Percentiles rank a stretch among this genome's conserved stretches.
These are phyloP conservation scores for Epichloe gansuensis DNA, from an alignment of 2,329 filamentous ascomycete species.

Conservation along the genomic window DNA sequence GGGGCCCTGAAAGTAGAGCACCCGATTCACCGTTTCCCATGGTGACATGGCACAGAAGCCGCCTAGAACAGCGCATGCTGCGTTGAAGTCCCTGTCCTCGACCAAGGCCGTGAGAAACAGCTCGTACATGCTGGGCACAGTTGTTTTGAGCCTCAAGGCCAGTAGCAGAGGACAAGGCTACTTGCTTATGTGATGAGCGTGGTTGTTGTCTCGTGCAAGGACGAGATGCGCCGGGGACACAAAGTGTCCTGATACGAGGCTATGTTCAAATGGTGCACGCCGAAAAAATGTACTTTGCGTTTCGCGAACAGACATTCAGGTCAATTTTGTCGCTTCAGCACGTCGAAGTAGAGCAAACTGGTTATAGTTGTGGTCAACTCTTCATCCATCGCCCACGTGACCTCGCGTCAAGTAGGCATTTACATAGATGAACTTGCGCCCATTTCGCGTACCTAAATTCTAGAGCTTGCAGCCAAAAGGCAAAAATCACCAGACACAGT, in stretches of 20 bases:
- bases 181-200: background rate
- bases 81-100: constrained; percentile 34
- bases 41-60: constrained; percentile 46
- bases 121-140: constrained; percentile 37
- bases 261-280: background rate
- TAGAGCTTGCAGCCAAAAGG: background rate
- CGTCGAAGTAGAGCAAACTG: background rate
- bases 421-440: background rate
- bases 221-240: background rate
- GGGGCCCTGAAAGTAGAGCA: constrained; percentile 42
- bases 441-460: background rate
- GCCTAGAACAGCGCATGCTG: constrained; percentile 39
- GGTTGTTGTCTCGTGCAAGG: background rate
- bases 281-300: background rate
- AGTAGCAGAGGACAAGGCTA: background rate
- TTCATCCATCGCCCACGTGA: constrained; percentile 4
- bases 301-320: background rate
- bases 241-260: background rate
- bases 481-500: background rate
- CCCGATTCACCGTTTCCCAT: constrained; percentile 35
- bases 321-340: background rate
- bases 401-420: background rate
- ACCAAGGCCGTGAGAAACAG: constrained; percentile 45
- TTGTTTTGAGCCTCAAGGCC: background rate
- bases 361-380: background rate